Percentiles rank a stretch among this genome's conserved stretches.
These are phyloP conservation scores for Plasmopara muralis DNA, from an alignment of 352 stramenopile genomes.

Conservation along the genomic window DNA sequence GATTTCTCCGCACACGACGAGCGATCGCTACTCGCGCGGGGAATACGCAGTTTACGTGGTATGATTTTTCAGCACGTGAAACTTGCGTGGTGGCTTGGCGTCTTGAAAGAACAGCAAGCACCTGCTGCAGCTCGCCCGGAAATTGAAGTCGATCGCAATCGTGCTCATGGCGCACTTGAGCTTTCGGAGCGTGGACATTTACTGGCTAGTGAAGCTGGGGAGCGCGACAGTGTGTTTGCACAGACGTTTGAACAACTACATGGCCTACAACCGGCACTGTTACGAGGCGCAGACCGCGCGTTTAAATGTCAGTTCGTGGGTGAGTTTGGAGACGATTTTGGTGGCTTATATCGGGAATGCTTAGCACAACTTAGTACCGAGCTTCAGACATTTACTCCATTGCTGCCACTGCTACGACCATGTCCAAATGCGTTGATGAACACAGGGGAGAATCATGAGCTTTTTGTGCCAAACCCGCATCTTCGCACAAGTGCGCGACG, in stretches of 20 bases:
- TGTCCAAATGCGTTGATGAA: slow-evolving; percentile 83
- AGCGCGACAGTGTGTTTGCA: slow-evolving; percentile 76
- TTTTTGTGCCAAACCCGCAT: slow-evolving; percentile 74
- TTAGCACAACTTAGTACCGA: slow-evolving; percentile 84
- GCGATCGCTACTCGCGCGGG: slow-evolving; percentile 54
- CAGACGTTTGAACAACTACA: slow-evolving; percentile 86
- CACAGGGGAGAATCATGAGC: slow-evolving; percentile 86
- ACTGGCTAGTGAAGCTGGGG: slow-evolving; percentile 27
- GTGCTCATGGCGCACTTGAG: slow-evolving; percentile 59
- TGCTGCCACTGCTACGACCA: slow-evolving; percentile 80
- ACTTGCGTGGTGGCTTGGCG: slow-evolving; percentile 81
- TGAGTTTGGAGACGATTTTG: slow-evolving; percentile 88
- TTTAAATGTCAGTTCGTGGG: slow-evolving; percentile 91
- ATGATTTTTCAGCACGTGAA: slow-evolving; percentile 86
- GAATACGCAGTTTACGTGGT: slow-evolving; percentile 49
- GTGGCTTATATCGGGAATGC: slow-evolving; percentile 85
- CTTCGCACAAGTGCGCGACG: slow-evolving; percentile 39
- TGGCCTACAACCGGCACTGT: slow-evolving; percentile 69
- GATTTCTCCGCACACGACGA: slow-evolving; percentile 68
- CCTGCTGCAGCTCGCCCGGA: slow-evolving; percentile 70
- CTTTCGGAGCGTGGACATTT: slow-evolving; percentile 24
- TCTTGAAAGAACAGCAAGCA: slow-evolving; percentile 83
- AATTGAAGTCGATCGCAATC: slow-evolving; percentile 81
- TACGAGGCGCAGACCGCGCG: slow-evolving; percentile 77
- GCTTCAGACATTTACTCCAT: slow-evolving; percentile 59